Evolutionary conservation across 2,329 filamentous ascomycete genomes (phyloP).

Genomic region (Basipetospora chlamydospora): DNA sequence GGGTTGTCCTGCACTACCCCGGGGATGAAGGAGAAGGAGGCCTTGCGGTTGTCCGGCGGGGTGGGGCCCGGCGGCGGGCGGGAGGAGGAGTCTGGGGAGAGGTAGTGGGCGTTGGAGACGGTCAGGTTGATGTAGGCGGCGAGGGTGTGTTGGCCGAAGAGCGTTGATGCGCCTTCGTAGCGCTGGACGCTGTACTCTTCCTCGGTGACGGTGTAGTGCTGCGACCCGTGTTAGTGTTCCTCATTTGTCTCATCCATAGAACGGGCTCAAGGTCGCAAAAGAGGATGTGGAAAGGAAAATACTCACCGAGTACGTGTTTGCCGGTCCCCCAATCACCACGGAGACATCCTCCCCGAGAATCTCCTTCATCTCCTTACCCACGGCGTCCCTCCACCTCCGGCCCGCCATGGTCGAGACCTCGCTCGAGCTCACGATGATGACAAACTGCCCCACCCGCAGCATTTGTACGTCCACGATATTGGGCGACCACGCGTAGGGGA

Average conservation of each 20-base stretch:
- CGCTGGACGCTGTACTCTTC: slow-evolving; percentile 46
- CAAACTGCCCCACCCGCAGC: slow-evolving; percentile 66
- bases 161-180: slow-evolving; percentile 80
- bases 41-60: slow-evolving; percentile 66
- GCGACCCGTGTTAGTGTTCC: background rate
- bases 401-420: slow-evolving; percentile 90
- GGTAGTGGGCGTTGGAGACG: slow-evolving; percentile 50
- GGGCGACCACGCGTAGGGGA: slow-evolving; percentile 72
- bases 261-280: background rate
- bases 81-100: slow-evolving; percentile 31
- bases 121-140: slow-evolving; percentile 76
- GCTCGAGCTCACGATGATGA: slow-evolving; percentile 74
- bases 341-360: slow-evolving; percentile 39
- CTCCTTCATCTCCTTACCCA: slow-evolving; percentile 34
- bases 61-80: slow-evolving; percentile 31
- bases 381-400: slow-evolving; percentile 65
- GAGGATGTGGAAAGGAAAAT: background rate
- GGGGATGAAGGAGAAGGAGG: slow-evolving; percentile 63
- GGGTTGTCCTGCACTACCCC: slow-evolving; percentile 60
- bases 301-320: slow-evolving; percentile 62
- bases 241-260: no score
- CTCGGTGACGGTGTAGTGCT: slow-evolving; percentile 18
- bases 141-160: slow-evolving; percentile 75
- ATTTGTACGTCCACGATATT: slow-evolving; percentile 83
- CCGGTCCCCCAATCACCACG: slow-evolving; percentile 73